A percentile compares a stretch with the other conserved stretches of the same genome.
phyloP scores from a whole-genome alignment of 106 monocot species.

The Agapanthus africanus region DNA sequence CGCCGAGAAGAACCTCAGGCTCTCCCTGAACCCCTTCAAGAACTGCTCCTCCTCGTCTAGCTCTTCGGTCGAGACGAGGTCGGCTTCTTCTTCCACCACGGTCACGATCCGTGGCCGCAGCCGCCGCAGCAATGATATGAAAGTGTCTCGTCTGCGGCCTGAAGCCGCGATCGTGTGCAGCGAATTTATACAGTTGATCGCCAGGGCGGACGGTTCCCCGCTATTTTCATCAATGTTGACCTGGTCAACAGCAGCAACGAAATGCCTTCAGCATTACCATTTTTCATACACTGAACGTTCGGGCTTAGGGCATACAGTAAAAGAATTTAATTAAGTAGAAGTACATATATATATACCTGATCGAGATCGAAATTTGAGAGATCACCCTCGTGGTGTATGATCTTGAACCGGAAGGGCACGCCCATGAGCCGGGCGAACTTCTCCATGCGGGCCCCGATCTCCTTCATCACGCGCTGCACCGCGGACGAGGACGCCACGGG shows the following conservation, averaged over 20 bases:
- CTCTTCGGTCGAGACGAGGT: conserved; percentile 22
- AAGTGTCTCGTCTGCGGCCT: conserved; percentile 25
- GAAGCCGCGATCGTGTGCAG: conserved; percentile 37
- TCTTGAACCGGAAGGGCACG: conserved; percentile 67
- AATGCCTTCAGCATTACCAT: too few species aligned
- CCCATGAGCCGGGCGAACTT: conserved; percentile 81
- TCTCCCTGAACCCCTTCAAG: conserved; percentile 41
- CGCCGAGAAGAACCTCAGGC: conserved; percentile 45
- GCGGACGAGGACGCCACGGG: conserved; percentile 18
- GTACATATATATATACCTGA: too few species aligned
- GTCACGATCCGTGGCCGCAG: conserved; percentile 55
- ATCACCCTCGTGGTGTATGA: conserved; percentile 55
- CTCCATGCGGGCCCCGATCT: conserved; percentile 68
- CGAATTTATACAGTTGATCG: conserved; percentile 64
- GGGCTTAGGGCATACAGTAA: too few species aligned
- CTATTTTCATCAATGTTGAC: too few species aligned
- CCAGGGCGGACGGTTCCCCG: conserved; percentile 22
- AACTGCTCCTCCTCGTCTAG: conserved; percentile 25
- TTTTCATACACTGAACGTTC: too few species aligned
- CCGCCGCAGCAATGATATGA: conserved; percentile 22
- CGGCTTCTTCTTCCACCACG: conserved; percentile 77
- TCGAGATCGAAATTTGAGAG: conserved; percentile 40
- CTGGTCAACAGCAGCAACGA: too few species aligned
- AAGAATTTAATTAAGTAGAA: too few species aligned
- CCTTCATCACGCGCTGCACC: conserved; percentile 58